Conservation (phyloP, 441 rosid genomes). For the Lepidium campestre region DNA sequence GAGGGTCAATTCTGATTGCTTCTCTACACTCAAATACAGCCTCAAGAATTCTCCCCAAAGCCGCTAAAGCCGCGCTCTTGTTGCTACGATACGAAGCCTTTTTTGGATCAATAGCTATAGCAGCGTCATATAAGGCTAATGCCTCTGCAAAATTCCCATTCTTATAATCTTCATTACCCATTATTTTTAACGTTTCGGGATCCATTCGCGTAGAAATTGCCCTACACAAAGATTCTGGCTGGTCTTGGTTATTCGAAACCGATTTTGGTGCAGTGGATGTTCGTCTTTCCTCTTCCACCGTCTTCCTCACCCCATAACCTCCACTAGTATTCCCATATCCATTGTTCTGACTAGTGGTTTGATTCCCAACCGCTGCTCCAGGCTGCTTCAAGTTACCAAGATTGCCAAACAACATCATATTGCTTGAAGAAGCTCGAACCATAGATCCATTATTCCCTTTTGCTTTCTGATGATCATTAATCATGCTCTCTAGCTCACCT, state of each 20-base stretch:
- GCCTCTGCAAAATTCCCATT: slow-evolving; percentile 82
- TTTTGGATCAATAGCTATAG: slow-evolving; percentile 73
- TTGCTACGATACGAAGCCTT: slow-evolving; percentile 88
- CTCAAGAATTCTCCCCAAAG: slow-evolving; percentile 72
- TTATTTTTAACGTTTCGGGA: slow-evolving; percentile 78
- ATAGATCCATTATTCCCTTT: slow-evolving; percentile 37
- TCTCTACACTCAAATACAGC: slow-evolving; percentile 86
- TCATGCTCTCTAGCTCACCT: slow-evolving; percentile 84
- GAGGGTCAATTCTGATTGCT: slow-evolving; percentile 84
- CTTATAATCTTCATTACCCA: slow-evolving; percentile 97
- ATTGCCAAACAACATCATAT: slow-evolving; percentile 64
- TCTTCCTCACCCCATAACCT: slow-evolving; percentile 49
- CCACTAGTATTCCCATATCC: slow-evolving; percentile 30
- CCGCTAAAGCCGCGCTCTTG: slow-evolving; percentile 79
- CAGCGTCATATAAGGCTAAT: slow-evolving; percentile 81
- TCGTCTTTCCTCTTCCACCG: slow-evolving; percentile 16
- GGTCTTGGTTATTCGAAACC: slow-evolving; percentile 18
- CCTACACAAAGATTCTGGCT: slow-evolving; percentile 60
- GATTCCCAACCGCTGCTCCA: not conserved
- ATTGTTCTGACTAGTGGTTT: slow-evolving; percentile 36
- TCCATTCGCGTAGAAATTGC: slow-evolving; percentile 90
- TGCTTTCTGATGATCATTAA: slow-evolving; percentile 55
- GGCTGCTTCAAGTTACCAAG: slow-evolving; percentile 73
- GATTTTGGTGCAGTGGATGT: slow-evolving; percentile 8
- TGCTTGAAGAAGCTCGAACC: slow-evolving; percentile 78